These are phyloP conservation scores for Paramecium octaurelia DNA, from an alignment of 73 alveolate genomes.

Conservation along the genomic window DNA sequence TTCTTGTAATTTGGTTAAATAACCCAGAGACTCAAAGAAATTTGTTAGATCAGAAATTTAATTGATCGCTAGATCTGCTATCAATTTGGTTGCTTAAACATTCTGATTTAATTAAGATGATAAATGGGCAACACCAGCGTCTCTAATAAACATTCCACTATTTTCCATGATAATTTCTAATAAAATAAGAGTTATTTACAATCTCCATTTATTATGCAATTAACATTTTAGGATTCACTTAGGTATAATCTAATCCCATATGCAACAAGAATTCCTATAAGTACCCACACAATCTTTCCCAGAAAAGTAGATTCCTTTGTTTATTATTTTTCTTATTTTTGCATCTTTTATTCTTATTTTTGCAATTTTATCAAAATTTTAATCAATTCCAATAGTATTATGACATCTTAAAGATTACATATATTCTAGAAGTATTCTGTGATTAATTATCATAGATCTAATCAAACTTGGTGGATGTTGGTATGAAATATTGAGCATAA, in stretches of 20 bases:
- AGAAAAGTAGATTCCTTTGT: neutral
- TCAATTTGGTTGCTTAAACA: neutral
- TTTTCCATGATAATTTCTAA: neutral
- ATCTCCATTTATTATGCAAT: neutral
- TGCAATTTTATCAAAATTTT: neutral
- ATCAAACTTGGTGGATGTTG: neutral
- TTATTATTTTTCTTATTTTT: neutral
- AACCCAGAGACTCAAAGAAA: neutral
- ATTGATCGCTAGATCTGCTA: neutral
- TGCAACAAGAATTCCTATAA: neutral
- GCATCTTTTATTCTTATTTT: neutral
- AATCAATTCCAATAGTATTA: neutral
- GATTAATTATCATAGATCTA: neutral
- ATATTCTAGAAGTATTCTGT: neutral
- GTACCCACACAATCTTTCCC: neutral
- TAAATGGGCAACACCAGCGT: neutral
- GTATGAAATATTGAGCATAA: neutral
- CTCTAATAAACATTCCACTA: neutral
- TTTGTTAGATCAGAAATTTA: neutral
- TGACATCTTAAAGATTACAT: no score
- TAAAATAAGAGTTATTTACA: neutral
- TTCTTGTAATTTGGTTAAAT: neutral
- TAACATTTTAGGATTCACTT: neutral
- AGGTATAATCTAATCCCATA: neutral
- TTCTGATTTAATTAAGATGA: neutral